Percentiles rank a stretch among this genome's conserved stretches.
Conservation (phyloP, 306 rosid species). For the Cercis canadensis region DNA sequence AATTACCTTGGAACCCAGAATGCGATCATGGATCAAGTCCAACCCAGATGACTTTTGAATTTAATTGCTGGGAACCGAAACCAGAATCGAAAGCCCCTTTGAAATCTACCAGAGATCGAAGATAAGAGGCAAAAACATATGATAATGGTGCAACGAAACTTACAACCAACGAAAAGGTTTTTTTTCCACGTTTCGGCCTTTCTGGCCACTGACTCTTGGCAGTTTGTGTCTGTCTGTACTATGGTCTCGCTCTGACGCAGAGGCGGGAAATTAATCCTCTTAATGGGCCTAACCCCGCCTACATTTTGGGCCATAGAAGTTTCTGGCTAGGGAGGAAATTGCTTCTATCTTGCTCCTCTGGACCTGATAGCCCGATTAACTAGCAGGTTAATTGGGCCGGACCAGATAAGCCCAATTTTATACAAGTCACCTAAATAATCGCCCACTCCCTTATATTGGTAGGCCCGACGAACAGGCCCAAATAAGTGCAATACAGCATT, state of each 20-base stretch:
- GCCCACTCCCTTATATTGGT: too few species aligned
- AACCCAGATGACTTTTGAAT: conserved; percentile 1
- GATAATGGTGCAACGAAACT: not conserved
- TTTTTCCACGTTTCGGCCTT: too few species aligned
- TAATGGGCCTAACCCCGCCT: not conserved
- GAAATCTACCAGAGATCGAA: not conserved
- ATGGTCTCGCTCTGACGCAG: not conserved
- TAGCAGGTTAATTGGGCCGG: too few species aligned
- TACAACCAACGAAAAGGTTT: not conserved
- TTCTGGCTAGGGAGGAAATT: too few species aligned
- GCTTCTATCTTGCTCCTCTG: too few species aligned
- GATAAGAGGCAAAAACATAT: not conserved
- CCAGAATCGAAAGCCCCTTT: not conserved
- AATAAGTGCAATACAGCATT: too few species aligned
- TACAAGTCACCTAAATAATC: too few species aligned
- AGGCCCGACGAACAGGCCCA: too few species aligned
- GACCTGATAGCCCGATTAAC: too few species aligned
- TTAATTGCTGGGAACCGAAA: not conserved
- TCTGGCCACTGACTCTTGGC: not conserved
- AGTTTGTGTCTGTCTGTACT: not conserved
- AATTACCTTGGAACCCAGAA: conserved; percentile 10
- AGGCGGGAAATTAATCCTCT: not conserved
- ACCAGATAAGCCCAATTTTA: too few species aligned
- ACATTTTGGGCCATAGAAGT: not conserved
- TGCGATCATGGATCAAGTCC: not conserved